Evolutionary conservation across 805 yeast genomes (phyloP).

Genomic region (Torulaspora microellipsoides): DNA sequence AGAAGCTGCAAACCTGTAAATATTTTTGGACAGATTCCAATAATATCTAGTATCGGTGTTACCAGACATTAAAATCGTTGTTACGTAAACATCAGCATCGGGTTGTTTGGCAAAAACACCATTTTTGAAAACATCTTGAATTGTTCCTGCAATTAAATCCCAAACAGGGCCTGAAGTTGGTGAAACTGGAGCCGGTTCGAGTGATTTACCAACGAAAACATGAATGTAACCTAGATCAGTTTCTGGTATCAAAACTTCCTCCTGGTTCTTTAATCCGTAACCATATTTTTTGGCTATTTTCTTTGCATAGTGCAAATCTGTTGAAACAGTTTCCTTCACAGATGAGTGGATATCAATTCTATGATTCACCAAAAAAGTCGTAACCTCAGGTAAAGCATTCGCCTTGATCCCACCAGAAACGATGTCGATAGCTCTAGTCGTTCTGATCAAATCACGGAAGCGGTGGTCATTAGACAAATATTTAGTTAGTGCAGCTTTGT

Average conservation of each 20-base stretch:
- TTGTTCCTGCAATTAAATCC: slow-evolving; percentile 46
- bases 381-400: slow-evolving; percentile 71
- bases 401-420: slow-evolving; percentile 70
- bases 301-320: slow-evolving; percentile 36
- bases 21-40: slow-evolving; percentile 51
- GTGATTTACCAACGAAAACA: slow-evolving; percentile 16
- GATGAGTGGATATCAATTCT: slow-evolving; percentile 57
- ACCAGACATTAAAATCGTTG: slow-evolving; percentile 52
- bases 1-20: slow-evolving; percentile 44
- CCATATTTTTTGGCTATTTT: slow-evolving; percentile 45
- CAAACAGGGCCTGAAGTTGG: slow-evolving; percentile 37
- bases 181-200: slow-evolving; percentile 41
- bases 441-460: slow-evolving; percentile 43
- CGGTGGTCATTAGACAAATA: slow-evolving; percentile 14
- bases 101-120: slow-evolving; percentile 32
- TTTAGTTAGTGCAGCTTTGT: slow-evolving; percentile 36
- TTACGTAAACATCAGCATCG: slow-evolving; percentile 31
- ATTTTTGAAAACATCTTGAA: slow-evolving; percentile 53
- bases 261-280: slow-evolving; percentile 40
- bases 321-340: slow-evolving; percentile 40
- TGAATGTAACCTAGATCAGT: slow-evolving; percentile 33
- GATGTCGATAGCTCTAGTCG: slow-evolving; percentile 66
- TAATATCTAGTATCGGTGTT: slow-evolving; percentile 61
- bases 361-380: slow-evolving; percentile 53
- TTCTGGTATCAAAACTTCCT: slow-evolving; percentile 20